These are phyloP conservation scores for Fraxinus greggii DNA, from an alignment of 305 asterid species.

Conservation along the genomic window DNA sequence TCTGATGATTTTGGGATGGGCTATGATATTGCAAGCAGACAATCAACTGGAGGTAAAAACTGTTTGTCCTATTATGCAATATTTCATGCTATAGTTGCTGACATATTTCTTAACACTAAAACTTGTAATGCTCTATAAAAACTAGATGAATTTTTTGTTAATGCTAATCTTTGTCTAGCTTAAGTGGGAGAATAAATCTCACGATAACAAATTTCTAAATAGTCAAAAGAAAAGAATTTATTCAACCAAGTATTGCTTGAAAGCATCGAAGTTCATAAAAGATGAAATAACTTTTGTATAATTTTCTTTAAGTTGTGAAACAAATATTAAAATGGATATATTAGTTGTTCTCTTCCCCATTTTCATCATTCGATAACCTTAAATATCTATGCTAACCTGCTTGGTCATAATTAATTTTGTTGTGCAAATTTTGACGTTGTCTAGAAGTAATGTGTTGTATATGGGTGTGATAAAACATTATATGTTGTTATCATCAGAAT, in stretches of 20 bases:
- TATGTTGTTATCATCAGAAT: not conserved
- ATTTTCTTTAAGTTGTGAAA: not conserved
- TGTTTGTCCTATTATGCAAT: constrained; percentile 5
- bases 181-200: constrained; percentile 3
- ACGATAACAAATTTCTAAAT: not conserved
- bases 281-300: not conserved
- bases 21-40: constrained; percentile 68
- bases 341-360: not conserved
- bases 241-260: not conserved
- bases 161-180: constrained; percentile 8
- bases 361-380: not conserved
- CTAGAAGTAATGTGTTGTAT: not conserved
- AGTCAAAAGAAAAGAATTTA: not conserved
- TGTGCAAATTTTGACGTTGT: not conserved
- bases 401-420: not conserved
- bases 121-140: constrained; percentile 5
- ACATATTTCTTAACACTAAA: not conserved
- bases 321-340: not conserved
- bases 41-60: constrained; percentile 69
- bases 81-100: constrained; percentile 6
- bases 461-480: not conserved
- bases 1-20: constrained; percentile 65
- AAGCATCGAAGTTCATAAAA: not conserved
- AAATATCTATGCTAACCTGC: not conserved
- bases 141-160: not conserved